Percentiles rank a stretch among this genome's conserved stretches.
Evolutionary conservation across 2,329 filamentous ascomycete species (phyloP).

Genomic region (Fusarium anguioides): DNA sequence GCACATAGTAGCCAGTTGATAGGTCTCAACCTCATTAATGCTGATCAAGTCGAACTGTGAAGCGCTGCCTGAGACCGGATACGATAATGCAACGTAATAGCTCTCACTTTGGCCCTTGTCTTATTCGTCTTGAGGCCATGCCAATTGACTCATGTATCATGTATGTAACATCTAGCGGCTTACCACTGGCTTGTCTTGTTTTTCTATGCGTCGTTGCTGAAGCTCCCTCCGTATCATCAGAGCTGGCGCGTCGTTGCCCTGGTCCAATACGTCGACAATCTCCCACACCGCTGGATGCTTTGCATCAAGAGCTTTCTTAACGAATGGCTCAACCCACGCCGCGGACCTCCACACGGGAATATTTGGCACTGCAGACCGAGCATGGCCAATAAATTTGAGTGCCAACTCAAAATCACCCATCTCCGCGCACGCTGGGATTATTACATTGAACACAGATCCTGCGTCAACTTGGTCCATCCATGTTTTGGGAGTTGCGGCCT

Average conservation of each 20-base stretch:
- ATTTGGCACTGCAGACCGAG: slow-evolving; percentile 2
- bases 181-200: slow-evolving; percentile 10
- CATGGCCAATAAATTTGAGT: slow-evolving; percentile 46
- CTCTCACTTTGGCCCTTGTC: neutral
- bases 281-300: slow-evolving; percentile 50
- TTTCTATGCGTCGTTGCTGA: slow-evolving; percentile 40
- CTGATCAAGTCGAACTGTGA: slow-evolving; percentile 6
- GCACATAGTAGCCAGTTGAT: slow-evolving; percentile 1
- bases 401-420: slow-evolving; percentile 49
- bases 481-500: slow-evolving; percentile 1
- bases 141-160: neutral
- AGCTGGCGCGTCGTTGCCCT: slow-evolving; percentile 31
- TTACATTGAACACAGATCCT: slow-evolving; percentile 36
- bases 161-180: neutral
- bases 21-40: neutral
- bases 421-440: slow-evolving; percentile 48
- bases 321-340: slow-evolving; percentile 46
- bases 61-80: neutral
- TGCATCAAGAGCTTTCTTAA: slow-evolving; percentile 43
- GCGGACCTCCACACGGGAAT: slow-evolving; percentile 20
- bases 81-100: neutral
- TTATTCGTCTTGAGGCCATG: neutral
- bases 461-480: slow-evolving; percentile 22
- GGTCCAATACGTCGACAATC: slow-evolving; percentile 47
- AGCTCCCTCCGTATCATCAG: slow-evolving; percentile 43